phyloP scores from a whole-genome alignment of 805 yeast genomes.

The Suhomyces xylopsoci region DNA sequence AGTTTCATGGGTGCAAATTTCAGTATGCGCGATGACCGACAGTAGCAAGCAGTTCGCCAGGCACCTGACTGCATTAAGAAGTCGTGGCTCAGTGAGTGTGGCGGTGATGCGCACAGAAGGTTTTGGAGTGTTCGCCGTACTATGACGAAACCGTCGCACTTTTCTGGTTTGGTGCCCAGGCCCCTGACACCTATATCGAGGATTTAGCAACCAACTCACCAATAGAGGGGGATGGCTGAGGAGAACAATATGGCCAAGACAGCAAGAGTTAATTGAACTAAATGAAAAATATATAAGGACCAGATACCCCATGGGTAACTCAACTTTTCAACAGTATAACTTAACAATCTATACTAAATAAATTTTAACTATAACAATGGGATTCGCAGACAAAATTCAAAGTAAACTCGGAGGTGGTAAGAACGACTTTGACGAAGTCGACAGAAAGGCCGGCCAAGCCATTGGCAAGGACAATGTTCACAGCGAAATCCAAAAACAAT shows the following conservation, averaged over 20 bases:
- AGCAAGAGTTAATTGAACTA: not conserved
- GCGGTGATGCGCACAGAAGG: not conserved
- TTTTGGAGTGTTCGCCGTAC: not conserved
- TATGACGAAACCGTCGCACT: not conserved
- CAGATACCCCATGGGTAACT: not conserved
- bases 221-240: not conserved
- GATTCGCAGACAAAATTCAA: slow-evolving; percentile 35
- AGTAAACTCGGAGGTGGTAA: slow-evolving; percentile 26
- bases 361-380: slow-evolving; percentile 25
- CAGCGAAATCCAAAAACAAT: slow-evolving; percentile 26
- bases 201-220: not conserved
- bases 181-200: not conserved
- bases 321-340: no score
- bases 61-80: not conserved
- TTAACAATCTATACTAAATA: not conserved
- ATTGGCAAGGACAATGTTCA: slow-evolving; percentile 27
- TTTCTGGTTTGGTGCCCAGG: not conserved
- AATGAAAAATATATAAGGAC: not conserved
- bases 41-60: not conserved
- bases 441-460: slow-evolving; percentile 29
- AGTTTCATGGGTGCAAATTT: not conserved
- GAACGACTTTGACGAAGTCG: slow-evolving; percentile 24
- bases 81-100: not conserved
- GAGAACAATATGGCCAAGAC: not conserved
- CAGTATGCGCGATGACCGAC: not conserved